Percentiles rank a stretch among this genome's conserved stretches.
phyloP scores from a whole-genome alignment of 2,329 filamentous ascomycete genomes.

The Trichoderma aggressivum region DNA sequence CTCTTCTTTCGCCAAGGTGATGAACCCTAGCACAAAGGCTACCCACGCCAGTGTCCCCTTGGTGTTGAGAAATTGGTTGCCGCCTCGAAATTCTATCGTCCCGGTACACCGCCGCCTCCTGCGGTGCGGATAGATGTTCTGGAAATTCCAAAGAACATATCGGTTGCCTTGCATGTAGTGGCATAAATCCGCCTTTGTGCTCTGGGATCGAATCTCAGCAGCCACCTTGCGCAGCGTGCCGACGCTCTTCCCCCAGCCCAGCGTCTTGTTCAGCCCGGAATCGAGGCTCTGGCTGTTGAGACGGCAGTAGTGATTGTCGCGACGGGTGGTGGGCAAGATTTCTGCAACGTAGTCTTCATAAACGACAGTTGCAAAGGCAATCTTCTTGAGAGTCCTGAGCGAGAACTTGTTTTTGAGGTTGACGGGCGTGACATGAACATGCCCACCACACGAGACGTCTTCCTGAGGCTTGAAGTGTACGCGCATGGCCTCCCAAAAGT shows the following conservation, averaged over 20 bases:
- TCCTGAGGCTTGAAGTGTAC: conserved; percentile 39
- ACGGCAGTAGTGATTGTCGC: conserved; percentile 37
- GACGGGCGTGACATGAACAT: conserved; percentile 40
- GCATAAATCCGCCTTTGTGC: conserved; percentile 32
- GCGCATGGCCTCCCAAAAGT: conserved; percentile 42
- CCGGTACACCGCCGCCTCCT: conserved; percentile 38
- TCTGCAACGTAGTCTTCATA: conserved; percentile 36
- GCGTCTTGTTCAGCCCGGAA: conserved; percentile 30
- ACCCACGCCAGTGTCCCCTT: conserved; percentile 39
- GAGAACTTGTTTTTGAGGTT: conserved; percentile 35
- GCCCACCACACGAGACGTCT: conserved; percentile 37
- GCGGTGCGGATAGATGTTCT: conserved; percentile 38
- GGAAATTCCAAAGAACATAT: conserved; percentile 41
- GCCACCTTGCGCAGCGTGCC: conserved; percentile 30
- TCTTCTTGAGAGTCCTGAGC: conserved; percentile 34
- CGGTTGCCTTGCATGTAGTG: conserved; percentile 39
- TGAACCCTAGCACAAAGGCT: conserved; percentile 38
- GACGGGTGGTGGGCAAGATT: conserved; percentile 33
- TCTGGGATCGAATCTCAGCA: conserved; percentile 27
- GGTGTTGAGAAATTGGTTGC: conserved; percentile 38
- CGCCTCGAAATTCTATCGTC: conserved; percentile 40
- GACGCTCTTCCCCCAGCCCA: conserved; percentile 30
- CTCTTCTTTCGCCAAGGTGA: conserved; percentile 37
- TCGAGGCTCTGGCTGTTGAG: conserved; percentile 33
- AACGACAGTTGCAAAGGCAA: conserved; percentile 36